These are phyloP conservation scores for Ramaria sp. DNA, from an alignment of 768 basidiomycete species.

Conservation along the genomic window DNA sequence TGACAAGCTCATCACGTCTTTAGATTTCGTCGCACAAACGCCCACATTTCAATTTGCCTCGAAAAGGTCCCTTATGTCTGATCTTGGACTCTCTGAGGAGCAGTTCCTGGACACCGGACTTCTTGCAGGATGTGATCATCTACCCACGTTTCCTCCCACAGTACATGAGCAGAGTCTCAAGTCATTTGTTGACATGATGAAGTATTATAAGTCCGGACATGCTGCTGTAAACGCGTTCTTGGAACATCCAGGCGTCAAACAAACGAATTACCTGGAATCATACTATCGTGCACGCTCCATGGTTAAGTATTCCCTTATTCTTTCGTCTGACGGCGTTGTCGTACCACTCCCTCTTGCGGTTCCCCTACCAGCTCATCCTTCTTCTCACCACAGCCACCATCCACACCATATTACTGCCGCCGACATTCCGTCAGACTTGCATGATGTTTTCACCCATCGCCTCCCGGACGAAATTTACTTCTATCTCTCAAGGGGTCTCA, in stretches of 20 bases:
- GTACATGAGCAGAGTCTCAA: conserved; percentile 65
- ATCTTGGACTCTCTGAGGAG: conserved; percentile 63
- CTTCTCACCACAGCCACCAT: conserved; percentile 41
- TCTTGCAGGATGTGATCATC: conserved; percentile 80
- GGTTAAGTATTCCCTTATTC: conserved; percentile 84
- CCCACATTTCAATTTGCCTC: conserved; percentile 79
- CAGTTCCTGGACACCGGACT: conserved; percentile 94
- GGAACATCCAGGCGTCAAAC: conserved; percentile 76
- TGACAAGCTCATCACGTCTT: conserved; percentile 80
- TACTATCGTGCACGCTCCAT: conserved; percentile 86
- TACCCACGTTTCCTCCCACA: conserved; percentile 71
- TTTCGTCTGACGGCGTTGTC: conserved; percentile 78
- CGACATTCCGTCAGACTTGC: conserved; percentile 84
- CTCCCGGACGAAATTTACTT: conserved; percentile 95
- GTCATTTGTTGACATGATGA: conserved; percentile 84
- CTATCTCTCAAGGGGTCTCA: conserved; percentile 85
- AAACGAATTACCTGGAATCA: conserved; percentile 68
- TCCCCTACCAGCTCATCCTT: conserved; percentile 33
- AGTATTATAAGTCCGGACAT: conserved; percentile 84
- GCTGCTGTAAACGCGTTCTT: conserved; percentile 65
- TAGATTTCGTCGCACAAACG: conserved; percentile 59
- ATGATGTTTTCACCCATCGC: conserved; percentile 90
- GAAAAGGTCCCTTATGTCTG: conserved; percentile 61
- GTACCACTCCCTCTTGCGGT: conserved; percentile 64
- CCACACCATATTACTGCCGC: conserved; percentile 62